Percentiles rank a stretch among this genome's conserved stretches.
Conservation (phyloP, 139 green algal species). For the Chlorella sorokiniana region DNA sequence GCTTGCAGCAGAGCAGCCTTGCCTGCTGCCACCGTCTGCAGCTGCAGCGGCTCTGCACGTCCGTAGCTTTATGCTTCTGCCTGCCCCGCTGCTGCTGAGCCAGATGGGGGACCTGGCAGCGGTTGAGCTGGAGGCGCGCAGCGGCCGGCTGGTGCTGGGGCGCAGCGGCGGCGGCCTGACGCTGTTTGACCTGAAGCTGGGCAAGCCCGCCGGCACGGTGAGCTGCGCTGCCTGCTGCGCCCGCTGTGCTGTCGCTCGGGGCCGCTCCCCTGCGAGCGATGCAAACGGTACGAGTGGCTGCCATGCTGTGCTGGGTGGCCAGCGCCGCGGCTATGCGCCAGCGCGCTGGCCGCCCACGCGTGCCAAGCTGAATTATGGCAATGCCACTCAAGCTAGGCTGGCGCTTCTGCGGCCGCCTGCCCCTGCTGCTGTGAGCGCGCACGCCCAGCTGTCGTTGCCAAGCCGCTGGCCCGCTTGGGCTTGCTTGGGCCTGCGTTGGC, state of each 20-base stretch:
- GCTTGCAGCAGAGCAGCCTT: neutral
- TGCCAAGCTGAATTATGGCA: no score
- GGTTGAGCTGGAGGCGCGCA: conserved; percentile 36
- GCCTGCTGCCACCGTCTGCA: neutral
- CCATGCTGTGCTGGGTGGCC: no score
- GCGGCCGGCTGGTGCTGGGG: conserved; percentile 29
- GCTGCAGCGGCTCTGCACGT: neutral
- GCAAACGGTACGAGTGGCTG: no score
- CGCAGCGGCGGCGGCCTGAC: conserved; percentile 33
- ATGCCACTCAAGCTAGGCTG: no score
- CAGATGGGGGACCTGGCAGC: conserved; percentile 41
- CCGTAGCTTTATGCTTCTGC: neutral
- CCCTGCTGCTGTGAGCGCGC: neutral
- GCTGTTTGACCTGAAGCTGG: conserved; percentile 40
- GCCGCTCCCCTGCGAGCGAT: no score
- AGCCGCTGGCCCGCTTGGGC: conserved; percentile 27
- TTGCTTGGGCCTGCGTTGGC: conserved; percentile 8
- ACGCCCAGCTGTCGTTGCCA: neutral
- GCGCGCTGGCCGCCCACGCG: no score
- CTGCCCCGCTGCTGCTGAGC: neutral
- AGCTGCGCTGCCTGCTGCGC: conserved; percentile 9
- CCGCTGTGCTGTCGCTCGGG: no score
- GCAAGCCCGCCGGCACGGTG: conserved; percentile 13
- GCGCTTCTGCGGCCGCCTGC: no score
- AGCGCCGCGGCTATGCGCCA: no score